Evolutionary conservation across 176 grass and related monocot species (phyloP).

Genomic region (Aegilops tauschii): DNA sequence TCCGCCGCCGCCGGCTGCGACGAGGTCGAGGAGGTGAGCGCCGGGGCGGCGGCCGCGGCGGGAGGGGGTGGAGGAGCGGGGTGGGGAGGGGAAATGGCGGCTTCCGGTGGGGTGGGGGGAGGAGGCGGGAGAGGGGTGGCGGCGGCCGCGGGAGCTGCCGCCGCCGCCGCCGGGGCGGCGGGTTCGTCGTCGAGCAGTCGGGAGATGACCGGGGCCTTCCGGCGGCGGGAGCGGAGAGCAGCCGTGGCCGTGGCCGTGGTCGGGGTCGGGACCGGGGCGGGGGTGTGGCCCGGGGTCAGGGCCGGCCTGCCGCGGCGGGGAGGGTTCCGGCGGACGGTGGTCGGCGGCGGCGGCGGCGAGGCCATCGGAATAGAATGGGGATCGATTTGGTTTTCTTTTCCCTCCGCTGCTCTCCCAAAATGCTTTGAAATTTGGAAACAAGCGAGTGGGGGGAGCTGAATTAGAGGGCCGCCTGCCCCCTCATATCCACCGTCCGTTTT

Average conservation of each 20-base stretch:
- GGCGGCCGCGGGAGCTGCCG: background rate
- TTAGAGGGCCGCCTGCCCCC: background rate
- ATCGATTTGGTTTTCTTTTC: background rate
- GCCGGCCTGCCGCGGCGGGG: conserved; percentile 44
- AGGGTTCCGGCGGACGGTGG: conserved; percentile 70
- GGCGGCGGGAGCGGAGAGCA: background rate
- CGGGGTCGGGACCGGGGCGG: conserved; percentile 48
- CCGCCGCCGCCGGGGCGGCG: background rate
- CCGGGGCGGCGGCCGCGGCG: background rate
- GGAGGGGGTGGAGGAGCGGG: background rate
- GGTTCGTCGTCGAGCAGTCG: background rate
- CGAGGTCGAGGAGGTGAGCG: background rate
- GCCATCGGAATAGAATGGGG: background rate
- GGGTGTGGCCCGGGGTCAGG: conserved; percentile 29
- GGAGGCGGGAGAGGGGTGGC: background rate
- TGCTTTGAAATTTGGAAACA: background rate
- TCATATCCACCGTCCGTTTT: background rate
- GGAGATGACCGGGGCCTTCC: background rate
- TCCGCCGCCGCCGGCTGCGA: background rate
- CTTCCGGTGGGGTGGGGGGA: background rate
- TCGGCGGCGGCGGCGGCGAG: conserved; percentile 42
- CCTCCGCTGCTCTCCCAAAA: background rate
- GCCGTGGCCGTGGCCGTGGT: conserved; percentile 20
- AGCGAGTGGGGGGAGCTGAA: background rate
- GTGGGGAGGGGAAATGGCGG: background rate